These are phyloP conservation scores for Carex arenaria DNA, from an alignment of 202 grass and related monocot species.

Conservation along the genomic window DNA sequence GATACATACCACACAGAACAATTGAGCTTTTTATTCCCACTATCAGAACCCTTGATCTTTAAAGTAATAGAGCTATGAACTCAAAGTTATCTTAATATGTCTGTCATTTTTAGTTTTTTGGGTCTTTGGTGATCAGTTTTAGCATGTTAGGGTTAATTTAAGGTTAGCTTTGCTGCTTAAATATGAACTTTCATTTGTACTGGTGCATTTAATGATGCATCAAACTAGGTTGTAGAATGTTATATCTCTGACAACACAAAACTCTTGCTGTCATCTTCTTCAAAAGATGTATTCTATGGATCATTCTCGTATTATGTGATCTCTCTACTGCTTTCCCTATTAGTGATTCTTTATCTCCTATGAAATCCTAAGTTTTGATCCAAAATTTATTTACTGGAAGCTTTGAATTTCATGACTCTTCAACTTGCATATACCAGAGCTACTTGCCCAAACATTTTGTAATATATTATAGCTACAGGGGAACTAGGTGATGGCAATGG, in stretches of 20 bases:
- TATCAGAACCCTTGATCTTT: neutral
- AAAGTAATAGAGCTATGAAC: neutral
- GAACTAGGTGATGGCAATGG: conserved; percentile 57
- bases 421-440: neutral
- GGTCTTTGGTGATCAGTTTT: neutral
- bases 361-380: neutral
- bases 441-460: neutral
- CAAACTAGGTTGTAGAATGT: neutral
- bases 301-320: neutral
- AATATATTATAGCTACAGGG: conserved; percentile 20
- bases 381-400: neutral
- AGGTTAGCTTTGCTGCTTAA: neutral
- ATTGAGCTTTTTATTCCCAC: neutral
- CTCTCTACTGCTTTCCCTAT: neutral
- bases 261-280: neutral
- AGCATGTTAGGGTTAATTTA: neutral
- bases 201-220: neutral
- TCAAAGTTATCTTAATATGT: neutral
- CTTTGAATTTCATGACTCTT: neutral
- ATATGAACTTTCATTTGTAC: neutral
- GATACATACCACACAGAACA: neutral
- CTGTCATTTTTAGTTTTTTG: neutral
- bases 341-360: neutral
- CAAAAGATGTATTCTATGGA: neutral
- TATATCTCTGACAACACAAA: neutral